Evolutionary conservation across 495 filamentous ascomycete species (phyloP).

Genomic region (Podospora bellae-mahoneyi): DNA sequence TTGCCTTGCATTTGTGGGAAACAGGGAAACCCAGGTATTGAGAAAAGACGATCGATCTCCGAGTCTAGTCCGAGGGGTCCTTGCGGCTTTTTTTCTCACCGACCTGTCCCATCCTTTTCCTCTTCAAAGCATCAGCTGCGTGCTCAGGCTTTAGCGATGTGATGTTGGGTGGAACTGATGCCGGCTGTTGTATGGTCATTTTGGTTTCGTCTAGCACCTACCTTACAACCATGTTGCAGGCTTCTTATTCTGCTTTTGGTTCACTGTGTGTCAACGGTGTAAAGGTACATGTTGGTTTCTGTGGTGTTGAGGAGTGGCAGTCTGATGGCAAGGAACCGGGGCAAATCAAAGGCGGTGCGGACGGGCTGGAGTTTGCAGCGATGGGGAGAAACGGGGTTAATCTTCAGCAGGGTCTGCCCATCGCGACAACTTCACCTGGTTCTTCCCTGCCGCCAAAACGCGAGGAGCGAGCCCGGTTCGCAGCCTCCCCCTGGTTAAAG

Average conservation of each 20-base stretch:
- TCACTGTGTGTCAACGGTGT: too few species aligned
- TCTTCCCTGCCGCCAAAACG: neutral
- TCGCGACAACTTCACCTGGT: neutral
- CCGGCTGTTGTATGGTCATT: neutral
- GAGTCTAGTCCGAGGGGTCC: slow-evolving; percentile 2
- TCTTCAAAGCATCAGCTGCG: neutral
- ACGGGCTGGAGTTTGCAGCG: neutral
- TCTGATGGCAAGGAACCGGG: neutral
- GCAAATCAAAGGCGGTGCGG: neutral
- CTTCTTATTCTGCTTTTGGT: neutral
- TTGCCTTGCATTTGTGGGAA: neutral
- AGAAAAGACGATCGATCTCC: neutral
- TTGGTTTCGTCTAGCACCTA: neutral
- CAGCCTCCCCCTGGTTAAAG: neutral
- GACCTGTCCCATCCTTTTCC: neutral
- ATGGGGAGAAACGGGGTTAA: neutral
- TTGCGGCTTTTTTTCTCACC: slow-evolving; percentile 9
- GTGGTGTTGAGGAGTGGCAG: neutral
- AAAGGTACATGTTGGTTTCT: too few species aligned
- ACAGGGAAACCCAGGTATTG: neutral
- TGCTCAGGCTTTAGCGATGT: neutral
- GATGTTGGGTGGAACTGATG: neutral
- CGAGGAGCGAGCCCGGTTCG: neutral
- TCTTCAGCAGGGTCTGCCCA: neutral
- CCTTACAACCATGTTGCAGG: neutral